Base-by-base conservation (phyloP, 2,329 filamentous ascomycete genomes). In the Lachnellula cervina region DNA sequence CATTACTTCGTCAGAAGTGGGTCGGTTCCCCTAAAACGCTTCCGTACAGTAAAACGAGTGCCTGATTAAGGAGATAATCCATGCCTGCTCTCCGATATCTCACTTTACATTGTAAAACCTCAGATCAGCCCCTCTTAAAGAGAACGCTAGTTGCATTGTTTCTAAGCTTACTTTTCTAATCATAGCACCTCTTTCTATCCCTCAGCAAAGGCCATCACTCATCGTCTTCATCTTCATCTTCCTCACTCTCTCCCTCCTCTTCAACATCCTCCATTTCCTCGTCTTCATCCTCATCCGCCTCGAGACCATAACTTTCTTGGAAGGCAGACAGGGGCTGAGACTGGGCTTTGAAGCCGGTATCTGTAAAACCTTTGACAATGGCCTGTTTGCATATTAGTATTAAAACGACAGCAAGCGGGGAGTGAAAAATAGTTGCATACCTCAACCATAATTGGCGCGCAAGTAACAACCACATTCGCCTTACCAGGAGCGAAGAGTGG, bases 391-490 rank as follows among this genome's bases (percentile, higher is more conserved):
- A 54, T 23, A 49, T 53, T 25, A 58, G 56, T 51, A 48, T 5
- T 8, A 28, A 8, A 35, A 21, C 51, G 17, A 55, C 57, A 54
- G 43, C 34, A 47, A 34, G 7, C 47, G 59, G 21, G 17, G n/a
- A 38, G 54, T 11, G 35, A 57, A 47, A 14, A 11, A 1, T n/a
- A 19, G 11, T 43, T 47, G 46, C 84, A 74, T 75, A 94, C 90
- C 78, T 96, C 89, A 65, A 86, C 80, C 81, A 97, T 88, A 49
- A 90, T 81, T 16, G 88, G 87, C 19, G 90, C 89, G 70, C 93
- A 97, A 7, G 93, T 96, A 51, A 97, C 80, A 3, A 97, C 84
- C 51, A 97, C 76, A 69, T 97, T 95, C 61, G 90, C 86, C 70
- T 81, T 90, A 19, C 86, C 83, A 0, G 92, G 84, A 61, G 84